Conservation (phyloP, 495 filamentous ascomycete species). For the Aspergillus nidulans region DNA sequence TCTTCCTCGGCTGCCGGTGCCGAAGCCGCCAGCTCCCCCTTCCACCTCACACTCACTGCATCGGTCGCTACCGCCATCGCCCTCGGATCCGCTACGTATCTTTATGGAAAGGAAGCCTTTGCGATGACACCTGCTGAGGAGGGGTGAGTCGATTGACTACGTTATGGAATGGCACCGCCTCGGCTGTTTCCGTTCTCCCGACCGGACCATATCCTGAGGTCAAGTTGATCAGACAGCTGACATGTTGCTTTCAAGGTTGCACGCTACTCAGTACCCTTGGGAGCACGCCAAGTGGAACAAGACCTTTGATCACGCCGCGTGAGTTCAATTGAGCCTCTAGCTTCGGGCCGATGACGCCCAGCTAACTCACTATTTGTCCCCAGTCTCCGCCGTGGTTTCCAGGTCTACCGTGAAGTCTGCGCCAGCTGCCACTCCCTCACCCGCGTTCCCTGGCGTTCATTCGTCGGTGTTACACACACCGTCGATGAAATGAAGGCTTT, state of each 20-base stretch:
- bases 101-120: conserved; percentile 80
- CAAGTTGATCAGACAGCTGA: conserved; percentile 9
- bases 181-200: conserved; percentile 25
- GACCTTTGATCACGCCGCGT: conserved; percentile 96
- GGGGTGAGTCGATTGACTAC: conserved; percentile 64
- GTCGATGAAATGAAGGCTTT: conserved; percentile 96
- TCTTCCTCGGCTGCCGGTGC: conserved; percentile 46
- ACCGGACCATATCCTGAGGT: conserved; percentile 22
- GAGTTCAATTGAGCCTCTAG: conserved; percentile 36
- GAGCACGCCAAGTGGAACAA: conserved; percentile 83
- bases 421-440: conserved; percentile 93
- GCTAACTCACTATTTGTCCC: conserved; percentile 24
- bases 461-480: conserved; percentile 89
- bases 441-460: conserved; percentile 86
- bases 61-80: conserved; percentile 78
- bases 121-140: conserved; percentile 94
- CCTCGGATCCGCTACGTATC: conserved; percentile 81
- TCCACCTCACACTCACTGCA: conserved; percentile 71
- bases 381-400: conserved; percentile 98
- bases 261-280: conserved; percentile 92
- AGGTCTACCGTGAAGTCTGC: conserved; percentile 99
- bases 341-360: conserved; percentile 11
- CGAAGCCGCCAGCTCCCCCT: conserved; percentile 48
- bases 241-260: conserved; percentile 58
- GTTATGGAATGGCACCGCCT: conserved; percentile 12